Percentiles rank a stretch among this genome's conserved stretches.
Conservation (phyloP, 1,284 basidiomycete species). For the Anthracocystis setariae region DNA sequence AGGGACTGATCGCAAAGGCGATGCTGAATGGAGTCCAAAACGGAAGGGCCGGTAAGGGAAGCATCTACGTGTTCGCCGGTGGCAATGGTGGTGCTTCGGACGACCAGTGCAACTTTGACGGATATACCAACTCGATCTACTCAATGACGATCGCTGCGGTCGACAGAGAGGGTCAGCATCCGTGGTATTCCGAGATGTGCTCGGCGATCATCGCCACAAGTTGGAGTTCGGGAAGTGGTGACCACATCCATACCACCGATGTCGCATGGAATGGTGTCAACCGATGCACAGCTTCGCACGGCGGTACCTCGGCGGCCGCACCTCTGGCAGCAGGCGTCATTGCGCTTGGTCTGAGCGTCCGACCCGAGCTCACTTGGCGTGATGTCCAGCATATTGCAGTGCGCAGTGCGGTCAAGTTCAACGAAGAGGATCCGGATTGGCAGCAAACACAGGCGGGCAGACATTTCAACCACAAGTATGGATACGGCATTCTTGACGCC, state of each 20-base stretch:
- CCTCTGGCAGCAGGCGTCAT: slow-evolving; percentile 76
- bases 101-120: slow-evolving; percentile 99
- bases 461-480: slow-evolving; percentile 95
- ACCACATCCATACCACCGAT: slow-evolving; percentile 85
- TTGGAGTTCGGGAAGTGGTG: slow-evolving; percentile 93
- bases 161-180: slow-evolving; percentile 90
- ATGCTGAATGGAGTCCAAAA: slow-evolving; percentile 93
- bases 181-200: slow-evolving; percentile 96
- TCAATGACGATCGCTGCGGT: slow-evolving; percentile 94
- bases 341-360: slow-evolving; percentile 60
- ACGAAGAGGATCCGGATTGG: slow-evolving; percentile 93
- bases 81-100: slow-evolving; percentile 91
- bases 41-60: slow-evolving; percentile 88
- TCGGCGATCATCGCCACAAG: slow-evolving; percentile 96
- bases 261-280: slow-evolving; percentile 76
- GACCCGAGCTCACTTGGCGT: slow-evolving; percentile 92
- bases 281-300: slow-evolving; percentile 84
- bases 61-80: slow-evolving; percentile 95
- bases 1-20: slow-evolving; percentile 90
- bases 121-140: slow-evolving; percentile 98
- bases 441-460: slow-evolving; percentile 82
- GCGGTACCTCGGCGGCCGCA: slow-evolving; percentile 96
- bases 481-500: slow-evolving; percentile 89
- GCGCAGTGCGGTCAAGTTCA: slow-evolving; percentile 80
- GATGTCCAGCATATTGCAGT: slow-evolving; percentile 94